Base-by-base conservation (phyloP, 2,329 filamentous ascomycete species). In the Stromatinia cepivora region DNA sequence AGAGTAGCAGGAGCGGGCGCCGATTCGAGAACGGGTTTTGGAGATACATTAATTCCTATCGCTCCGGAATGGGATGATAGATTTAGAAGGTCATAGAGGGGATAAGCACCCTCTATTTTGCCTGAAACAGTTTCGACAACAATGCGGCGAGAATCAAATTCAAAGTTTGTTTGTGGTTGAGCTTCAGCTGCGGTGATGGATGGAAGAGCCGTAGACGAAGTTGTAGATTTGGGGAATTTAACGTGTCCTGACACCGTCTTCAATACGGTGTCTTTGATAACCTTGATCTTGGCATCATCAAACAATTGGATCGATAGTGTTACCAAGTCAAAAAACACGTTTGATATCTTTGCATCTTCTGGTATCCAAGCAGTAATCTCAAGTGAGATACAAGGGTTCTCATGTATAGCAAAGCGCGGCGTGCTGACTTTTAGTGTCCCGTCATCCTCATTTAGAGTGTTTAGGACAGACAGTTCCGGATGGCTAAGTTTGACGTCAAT, bases 311-410 rank as follows among this genome's bases (percentile, higher is more conserved):
- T 52, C 1, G 59, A 70, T 48, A 78, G 73, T 42, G 72, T 69
- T 54, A 73, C 70, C 46, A 73, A 57, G 31, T 74, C 69, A 13
- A 78, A 69, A 10, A 70, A 34, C 6, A 78, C 54, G 4, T 70
- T 68, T 3, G 65, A 68, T 6, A 78, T 72, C 46, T 75, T 45
- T 28, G 71, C 71, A 71, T 74, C 68, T 34, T 77, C 74, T n/a
- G 76, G 77, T 54, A 78, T 67, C 75, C 75, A 78, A 53, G 73
- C 76, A 20, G 73, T 77, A 45, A 78, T 73, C 48, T 74, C 74
- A 13, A 78, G 22, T 34, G 74, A 76, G 31, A 78, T 70, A 59
- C 76, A 78, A 59, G 75, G 75, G 3, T 53, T 69, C 5, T 56
- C 64, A 34, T 17, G 58, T 22, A 53, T 50, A 11, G 72, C 71